Conservation (phyloP, 139 green algal genomes). For the Microglena sp. region DNA sequence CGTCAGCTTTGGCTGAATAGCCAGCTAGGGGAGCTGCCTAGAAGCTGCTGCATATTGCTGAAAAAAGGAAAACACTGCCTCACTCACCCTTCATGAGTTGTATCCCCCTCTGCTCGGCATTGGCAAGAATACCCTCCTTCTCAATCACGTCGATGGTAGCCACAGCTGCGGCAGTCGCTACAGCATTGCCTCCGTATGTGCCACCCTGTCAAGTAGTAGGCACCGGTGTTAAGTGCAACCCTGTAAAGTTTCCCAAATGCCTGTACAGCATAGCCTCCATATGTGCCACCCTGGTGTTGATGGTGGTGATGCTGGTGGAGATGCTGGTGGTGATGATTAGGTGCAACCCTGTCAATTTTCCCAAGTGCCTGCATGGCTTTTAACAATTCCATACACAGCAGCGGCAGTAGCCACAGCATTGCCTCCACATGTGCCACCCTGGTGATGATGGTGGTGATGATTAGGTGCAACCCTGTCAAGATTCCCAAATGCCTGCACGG, state of each 20-base stretch:
- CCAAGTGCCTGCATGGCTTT: not conserved
- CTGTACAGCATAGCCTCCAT: not conserved
- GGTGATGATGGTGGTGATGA: not conserved
- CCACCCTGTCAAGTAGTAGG: slow-evolving; percentile 20
- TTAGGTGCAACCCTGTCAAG: not conserved
- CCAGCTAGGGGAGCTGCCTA: too few relatives aligned
- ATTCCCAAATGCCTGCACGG: not conserved
- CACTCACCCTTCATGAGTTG: slow-evolving; percentile 45
- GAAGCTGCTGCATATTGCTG: too few relatives aligned
- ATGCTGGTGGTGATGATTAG: not conserved
- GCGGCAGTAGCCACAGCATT: slow-evolving; percentile 52
- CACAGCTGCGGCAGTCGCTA: slow-evolving; percentile 50
- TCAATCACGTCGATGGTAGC: slow-evolving; percentile 65
- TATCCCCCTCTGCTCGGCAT: slow-evolving; percentile 40
- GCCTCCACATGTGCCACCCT: slow-evolving; percentile 66
- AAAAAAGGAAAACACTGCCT: too few relatives aligned
- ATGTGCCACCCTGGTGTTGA: not conserved
- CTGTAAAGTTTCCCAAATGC: not conserved
- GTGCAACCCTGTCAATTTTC: not conserved
- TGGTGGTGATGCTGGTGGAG: slow-evolving; percentile 16
- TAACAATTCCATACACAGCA: slow-evolving; percentile 19
- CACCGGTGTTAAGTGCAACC: not conserved
- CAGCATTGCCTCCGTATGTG: slow-evolving; percentile 65
- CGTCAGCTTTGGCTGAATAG: too few relatives aligned
- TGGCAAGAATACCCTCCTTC: slow-evolving; percentile 63